A percentile compares a stretch with the other conserved stretches of the same genome.
Evolutionary conservation across 768 basidiomycete species (phyloP).

Genomic region (Hygrophorus russula): DNA sequence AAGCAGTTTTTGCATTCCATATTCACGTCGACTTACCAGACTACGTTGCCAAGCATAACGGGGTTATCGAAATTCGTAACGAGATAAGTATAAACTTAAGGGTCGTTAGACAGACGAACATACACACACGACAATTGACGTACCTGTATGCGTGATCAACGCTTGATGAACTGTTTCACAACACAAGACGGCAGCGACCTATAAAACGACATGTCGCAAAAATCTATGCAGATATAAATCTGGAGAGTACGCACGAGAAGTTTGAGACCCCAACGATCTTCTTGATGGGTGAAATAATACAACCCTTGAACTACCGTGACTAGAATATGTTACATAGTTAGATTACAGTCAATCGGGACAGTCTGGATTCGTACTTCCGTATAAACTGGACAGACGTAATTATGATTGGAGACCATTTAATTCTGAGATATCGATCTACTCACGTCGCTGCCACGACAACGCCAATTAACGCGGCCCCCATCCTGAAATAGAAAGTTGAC

Average conservation of each 20-base stretch:
- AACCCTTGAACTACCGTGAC: constrained; percentile 36
- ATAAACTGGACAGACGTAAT: constrained; percentile 1
- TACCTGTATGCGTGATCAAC: constrained; percentile 35
- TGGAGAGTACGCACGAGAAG: constrained; percentile 20
- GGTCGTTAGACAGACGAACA: constrained; percentile 3
- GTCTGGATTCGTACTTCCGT: constrained; percentile 4
- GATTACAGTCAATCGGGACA: too few species aligned
- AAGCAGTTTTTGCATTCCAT: neutral
- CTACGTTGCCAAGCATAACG: constrained; percentile 1
- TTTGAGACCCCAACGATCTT: constrained; percentile 31
- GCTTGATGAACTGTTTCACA: constrained; percentile 39
- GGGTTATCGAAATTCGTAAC: constrained; percentile 23
- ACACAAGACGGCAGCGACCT: constrained; percentile 29
- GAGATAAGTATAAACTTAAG: constrained; percentile 37
- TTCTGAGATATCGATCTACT: constrained; percentile 1
- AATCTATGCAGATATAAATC: too few species aligned
- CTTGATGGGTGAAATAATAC: constrained; percentile 32
- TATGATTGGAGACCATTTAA: neutral
- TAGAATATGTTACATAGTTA: constrained; percentile 12
- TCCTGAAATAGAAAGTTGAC: constrained; percentile 14
- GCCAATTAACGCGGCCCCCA: constrained; percentile 34
- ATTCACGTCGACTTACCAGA: constrained; percentile 4
- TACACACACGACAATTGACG: constrained; percentile 9
- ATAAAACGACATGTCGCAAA: neutral
- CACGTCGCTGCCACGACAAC: constrained; percentile 19